Evolutionary conservation across 169 alveolate genomes (phyloP).

Genomic region (Plasmodium gallinaceum): DNA sequence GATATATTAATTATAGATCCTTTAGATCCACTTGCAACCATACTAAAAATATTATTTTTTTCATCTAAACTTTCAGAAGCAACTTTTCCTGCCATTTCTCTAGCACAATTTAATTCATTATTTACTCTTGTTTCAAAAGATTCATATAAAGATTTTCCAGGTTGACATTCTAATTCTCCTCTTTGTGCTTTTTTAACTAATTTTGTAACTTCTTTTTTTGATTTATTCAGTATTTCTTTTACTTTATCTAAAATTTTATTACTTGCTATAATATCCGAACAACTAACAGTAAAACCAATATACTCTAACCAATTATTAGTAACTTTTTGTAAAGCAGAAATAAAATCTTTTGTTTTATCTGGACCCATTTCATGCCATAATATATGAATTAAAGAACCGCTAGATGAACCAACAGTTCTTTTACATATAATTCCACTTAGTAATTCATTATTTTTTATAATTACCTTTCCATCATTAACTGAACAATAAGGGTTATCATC

Average conservation of each 20-base stretch:
- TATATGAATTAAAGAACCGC: constrained; percentile 98
- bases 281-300: constrained; percentile 98
- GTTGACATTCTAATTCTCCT: constrained; percentile 98
- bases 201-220: constrained; percentile 89
- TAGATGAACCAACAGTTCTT: constrained; percentile 97
- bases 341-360: constrained; percentile 94
- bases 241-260: constrained; percentile 92
- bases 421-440: constrained; percentile 97
- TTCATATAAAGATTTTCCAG: constrained; percentile 98
- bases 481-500: constrained; percentile 83
- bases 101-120: constrained; percentile 95
- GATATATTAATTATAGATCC: constrained; percentile 98
- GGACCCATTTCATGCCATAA: constrained; percentile 99
- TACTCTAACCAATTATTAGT: constrained; percentile 98
- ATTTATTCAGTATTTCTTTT: constrained; percentile 89
- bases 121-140: constrained; percentile 98
- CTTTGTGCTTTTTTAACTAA: constrained; percentile 93
- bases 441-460: constrained; percentile 97
- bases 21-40: constrained; percentile 98
- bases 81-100: constrained; percentile 92
- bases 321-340: constrained; percentile 95
- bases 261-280: constrained; percentile 98
- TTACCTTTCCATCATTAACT: constrained; percentile 86
- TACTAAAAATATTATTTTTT: constrained; percentile 96
- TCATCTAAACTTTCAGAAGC: constrained; percentile 96